Base-by-base conservation (phyloP, 1,139 yeast genomes). In the Debaryomyces coudertii region DNA sequence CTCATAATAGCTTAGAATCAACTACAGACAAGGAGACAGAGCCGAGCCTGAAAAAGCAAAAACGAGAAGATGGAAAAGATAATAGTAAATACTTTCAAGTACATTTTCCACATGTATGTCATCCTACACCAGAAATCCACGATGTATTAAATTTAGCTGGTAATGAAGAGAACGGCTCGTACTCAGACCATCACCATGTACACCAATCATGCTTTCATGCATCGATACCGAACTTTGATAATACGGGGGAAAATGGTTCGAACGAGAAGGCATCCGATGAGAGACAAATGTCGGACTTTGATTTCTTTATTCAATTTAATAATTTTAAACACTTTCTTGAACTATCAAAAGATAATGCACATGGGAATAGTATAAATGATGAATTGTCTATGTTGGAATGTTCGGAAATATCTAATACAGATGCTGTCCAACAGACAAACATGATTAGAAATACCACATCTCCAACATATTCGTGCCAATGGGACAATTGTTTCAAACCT, bases 401-500 rank as follows among this genome's bases (percentile, higher is more conserved):
- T 9, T 5, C 36, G 36, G 28, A 38, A 38, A 24, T 11, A 28
- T 15, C 47, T 44, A 20, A 5, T 5, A 5, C 5, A 5, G 25
- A 38, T 5, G 14, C 16, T 20, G 7, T 4, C 20, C 34, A 20
- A 12, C 18, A 8, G 22, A 16, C 25, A 20, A 18, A 20, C 22
- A 20, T 20, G 22, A 5, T n/a, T 11, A 9, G 9, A 16, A n/a
- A 25, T 9, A n/a, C 35, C 4, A 27, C 35, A 4, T 38, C 41
- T 16, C 45, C 47, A 31, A 12, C 43, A 14, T 56, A 53, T 44
- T 53, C 69, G 9, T 83, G 88, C 58, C 74, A 76, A 57, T 83
- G 88, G 88, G 80, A 79, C 35, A 69, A 76, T 43, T 83, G 88
- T 56, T 60, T 65, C 23, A 60, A 62, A 20, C 65, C 61, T 48